Base-by-base conservation (phyloP, 1,284 basidiomycete species). In the Puccinia horiana region DNA sequence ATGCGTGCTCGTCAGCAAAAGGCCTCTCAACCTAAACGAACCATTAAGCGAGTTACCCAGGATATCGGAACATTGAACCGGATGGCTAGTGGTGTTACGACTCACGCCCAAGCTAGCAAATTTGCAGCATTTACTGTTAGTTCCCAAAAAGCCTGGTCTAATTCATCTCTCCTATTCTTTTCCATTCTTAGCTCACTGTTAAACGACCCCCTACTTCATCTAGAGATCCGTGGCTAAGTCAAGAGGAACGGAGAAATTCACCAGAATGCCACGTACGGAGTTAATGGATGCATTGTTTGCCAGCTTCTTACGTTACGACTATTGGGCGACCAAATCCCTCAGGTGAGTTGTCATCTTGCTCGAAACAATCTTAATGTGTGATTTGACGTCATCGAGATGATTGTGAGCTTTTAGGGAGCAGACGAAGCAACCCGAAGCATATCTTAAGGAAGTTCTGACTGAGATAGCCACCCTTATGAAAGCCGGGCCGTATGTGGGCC, bases 381-480 rank as follows among this genome's bases (percentile, higher is more conserved):
- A 35, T 35, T 54, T n/a, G 9, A 73, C 40, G 49, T 37, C 26
- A 16, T 42, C 29, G 23, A 61, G 40, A 61, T 63, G 54, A n/a
- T 20, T 58, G n/a, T n/a, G 37, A 63, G 35, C 75, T 0, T 82
- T 84, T 76, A 90, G 94, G 69, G 91, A 93, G 83, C 91, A 91
- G 79, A 93, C 93, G 0, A 92, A 95, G 86, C 96, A 98, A 87
- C 96, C 96, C 0, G 94, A 96, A 87, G 91, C 90, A 20, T 98
- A 95, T 87, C 90, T 98, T 82, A 93, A 95, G 85, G 94, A 98
- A 85, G 92, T 94, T 0, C 88, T 98, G 73, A 89, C 88, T 63
- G 92, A 94, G 83, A 92, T 98, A 70, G 95, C 93, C 1, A 91
- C 90, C 83, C 89, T 95, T 70, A 92, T 95, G 86, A 91, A 92